Evolutionary conservation across 1,284 basidiomycete species (phyloP).

Genomic region (Singerocomus inundabilis): DNA sequence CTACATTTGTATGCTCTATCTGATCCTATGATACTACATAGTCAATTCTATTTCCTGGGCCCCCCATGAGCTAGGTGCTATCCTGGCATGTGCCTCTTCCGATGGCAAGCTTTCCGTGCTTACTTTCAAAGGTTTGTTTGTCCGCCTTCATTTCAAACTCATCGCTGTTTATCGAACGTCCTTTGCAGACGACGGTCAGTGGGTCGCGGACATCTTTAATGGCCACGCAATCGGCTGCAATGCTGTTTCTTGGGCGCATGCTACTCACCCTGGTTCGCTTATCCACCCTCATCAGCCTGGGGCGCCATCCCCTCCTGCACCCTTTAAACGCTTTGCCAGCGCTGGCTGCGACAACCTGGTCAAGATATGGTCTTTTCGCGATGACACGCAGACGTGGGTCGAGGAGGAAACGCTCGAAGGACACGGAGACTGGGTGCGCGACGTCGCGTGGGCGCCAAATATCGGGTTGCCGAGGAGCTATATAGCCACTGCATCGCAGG

Average conservation of each 20-base stretch:
- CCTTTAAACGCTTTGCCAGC: slow-evolving; percentile 86
- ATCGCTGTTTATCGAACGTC: background rate
- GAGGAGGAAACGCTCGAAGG: slow-evolving; percentile 88
- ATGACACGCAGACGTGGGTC: slow-evolving; percentile 79
- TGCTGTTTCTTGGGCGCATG: slow-evolving; percentile 97
- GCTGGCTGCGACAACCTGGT: slow-evolving; percentile 97
- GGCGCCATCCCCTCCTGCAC: slow-evolving; percentile 39
- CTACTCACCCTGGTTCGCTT: slow-evolving; percentile 82
- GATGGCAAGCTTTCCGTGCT: slow-evolving; percentile 97
- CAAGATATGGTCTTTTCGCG: slow-evolving; percentile 88
- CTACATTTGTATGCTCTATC: background rate
- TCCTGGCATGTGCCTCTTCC: slow-evolving; percentile 96
- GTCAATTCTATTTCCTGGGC: slow-evolving; percentile 99
- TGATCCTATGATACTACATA: slow-evolving; percentile 28
- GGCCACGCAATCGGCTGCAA: slow-evolving; percentile 97
- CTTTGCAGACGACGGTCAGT: slow-evolving; percentile 88
- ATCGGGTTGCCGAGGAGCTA: slow-evolving; percentile 93
- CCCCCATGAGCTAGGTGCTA: slow-evolving; percentile 94
- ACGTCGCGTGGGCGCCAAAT: slow-evolving; percentile 97
- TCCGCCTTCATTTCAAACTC: background rate
- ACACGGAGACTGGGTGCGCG: slow-evolving; percentile 96
- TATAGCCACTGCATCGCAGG: slow-evolving; percentile 93
- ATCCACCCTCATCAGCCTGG: slow-evolving; percentile 58
- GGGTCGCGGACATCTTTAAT: slow-evolving; percentile 93
- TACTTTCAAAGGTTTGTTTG: slow-evolving; percentile 83